These are phyloP conservation scores for Collybiopsis confluens DNA, from an alignment of 768 basidiomycete genomes.

Conservation along the genomic window DNA sequence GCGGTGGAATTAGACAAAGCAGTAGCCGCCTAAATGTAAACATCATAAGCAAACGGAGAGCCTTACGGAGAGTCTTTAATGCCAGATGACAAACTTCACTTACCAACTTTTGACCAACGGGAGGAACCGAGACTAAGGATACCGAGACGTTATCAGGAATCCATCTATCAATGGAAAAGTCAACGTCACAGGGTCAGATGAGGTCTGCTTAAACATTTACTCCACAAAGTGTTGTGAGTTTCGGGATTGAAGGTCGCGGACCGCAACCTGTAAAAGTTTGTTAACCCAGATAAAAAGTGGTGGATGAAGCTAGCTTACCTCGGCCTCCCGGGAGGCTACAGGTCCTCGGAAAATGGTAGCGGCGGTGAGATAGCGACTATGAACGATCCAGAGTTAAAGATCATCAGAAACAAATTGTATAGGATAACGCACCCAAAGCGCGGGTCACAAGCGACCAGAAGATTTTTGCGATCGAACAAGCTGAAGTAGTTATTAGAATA, in stretches of 20 bases:
- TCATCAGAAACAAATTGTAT: too few species aligned
- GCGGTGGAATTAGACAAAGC: conserved; percentile 76
- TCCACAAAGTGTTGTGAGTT: conserved; percentile 77
- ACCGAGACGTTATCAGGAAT: conserved; percentile 89
- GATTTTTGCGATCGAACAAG: conserved; percentile 74
- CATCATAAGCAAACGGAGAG: not conserved
- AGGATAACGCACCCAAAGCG: conserved; percentile 64
- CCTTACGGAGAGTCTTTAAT: too few species aligned
- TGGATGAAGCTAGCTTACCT: conserved; percentile 37
- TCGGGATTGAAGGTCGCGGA: conserved; percentile 71
- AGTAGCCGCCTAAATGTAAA: conserved; percentile 50
- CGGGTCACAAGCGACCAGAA: conserved; percentile 82
- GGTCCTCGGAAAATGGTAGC: conserved; percentile 86
- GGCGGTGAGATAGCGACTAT: conserved; percentile 80
- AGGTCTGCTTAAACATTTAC: conserved; percentile 48
- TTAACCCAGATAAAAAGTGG: conserved; percentile 15
- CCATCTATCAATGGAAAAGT: conserved; percentile 47
- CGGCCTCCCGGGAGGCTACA: conserved; percentile 66
- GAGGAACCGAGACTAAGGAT: conserved; percentile 77
- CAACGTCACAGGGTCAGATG: too few species aligned
- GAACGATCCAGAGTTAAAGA: not conserved
- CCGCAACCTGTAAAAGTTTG: conserved; percentile 53
- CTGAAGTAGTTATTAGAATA: conserved; percentile 28
- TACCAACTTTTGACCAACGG: conserved; percentile 72
- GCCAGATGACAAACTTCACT: conserved; percentile 16